Percentiles rank a stretch among this genome's conserved stretches.
These are phyloP conservation scores for Fragaria iinumae DNA, from an alignment of 306 rosid species.

Conservation along the genomic window DNA sequence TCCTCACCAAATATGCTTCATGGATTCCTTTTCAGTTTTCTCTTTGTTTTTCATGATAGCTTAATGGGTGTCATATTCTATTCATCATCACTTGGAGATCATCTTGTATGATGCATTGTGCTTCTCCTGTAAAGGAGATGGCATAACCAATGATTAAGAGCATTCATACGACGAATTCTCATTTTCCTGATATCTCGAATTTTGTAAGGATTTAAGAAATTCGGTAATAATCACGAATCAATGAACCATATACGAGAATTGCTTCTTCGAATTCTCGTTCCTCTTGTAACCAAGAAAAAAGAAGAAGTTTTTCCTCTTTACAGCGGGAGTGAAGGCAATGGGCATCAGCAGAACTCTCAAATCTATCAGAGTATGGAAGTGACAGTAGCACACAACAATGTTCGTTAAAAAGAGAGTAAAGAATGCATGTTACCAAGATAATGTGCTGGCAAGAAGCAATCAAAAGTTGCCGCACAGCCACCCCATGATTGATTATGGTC, in stretches of 20 bases:
- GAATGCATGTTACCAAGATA: not conserved
- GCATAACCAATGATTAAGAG: not conserved
- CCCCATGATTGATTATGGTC: conserved; percentile 5
- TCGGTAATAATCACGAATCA: too few species aligned
- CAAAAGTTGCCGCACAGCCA: conserved; percentile 6
- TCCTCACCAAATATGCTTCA: not conserved
- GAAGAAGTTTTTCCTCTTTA: too few species aligned
- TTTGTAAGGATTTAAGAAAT: too few species aligned
- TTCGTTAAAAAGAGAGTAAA: not conserved
- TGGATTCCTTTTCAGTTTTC: not conserved
- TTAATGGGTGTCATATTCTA: not conserved
- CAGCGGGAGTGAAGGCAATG: too few species aligned
- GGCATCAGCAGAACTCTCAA: too few species aligned
- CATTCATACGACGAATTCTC: too few species aligned
- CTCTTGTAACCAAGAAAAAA: too few species aligned
- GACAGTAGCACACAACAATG: not conserved
- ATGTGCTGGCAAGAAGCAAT: conserved; percentile 17
- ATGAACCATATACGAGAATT: too few species aligned
- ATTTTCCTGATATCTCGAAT: too few species aligned
- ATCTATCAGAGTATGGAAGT: not conserved
- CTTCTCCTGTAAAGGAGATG: not conserved
- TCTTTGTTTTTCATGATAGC: not conserved
- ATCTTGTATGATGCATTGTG: not conserved
- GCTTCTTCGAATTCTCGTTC: too few species aligned
- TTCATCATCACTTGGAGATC: not conserved